Conservation (phyloP, 2,329 filamentous ascomycete genomes). For the Calonectria pseudoreteaudii region DNA sequence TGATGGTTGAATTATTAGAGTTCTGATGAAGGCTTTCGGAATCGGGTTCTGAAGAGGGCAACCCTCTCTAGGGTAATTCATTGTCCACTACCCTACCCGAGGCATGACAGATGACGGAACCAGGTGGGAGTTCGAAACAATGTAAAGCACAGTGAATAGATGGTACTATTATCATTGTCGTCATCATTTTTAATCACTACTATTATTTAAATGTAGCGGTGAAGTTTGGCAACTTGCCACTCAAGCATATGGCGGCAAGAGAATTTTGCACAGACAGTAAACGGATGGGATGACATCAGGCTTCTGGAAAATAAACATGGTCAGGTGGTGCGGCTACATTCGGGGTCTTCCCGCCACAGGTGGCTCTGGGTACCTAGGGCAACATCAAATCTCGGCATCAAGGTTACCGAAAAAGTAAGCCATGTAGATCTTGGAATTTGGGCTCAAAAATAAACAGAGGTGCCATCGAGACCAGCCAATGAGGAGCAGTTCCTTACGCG, state of each 20-base stretch:
- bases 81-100: neutral
- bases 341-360: too few relatives aligned
- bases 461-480: neutral
- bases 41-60: neutral
- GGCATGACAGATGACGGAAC: neutral
- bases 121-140: neutral
- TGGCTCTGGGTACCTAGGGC: neutral
- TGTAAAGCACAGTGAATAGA: neutral
- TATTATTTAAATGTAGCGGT: neutral
- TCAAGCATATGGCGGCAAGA: neutral
- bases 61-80: neutral
- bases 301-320: neutral
- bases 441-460: neutral
- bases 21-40: neutral
- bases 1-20: neutral
- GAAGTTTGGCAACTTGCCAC: neutral
- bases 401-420: neutral
- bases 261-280: neutral
- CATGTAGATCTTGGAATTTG: neutral
- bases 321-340: too few relatives aligned
- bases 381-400: neutral
- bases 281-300: too few relatives aligned
- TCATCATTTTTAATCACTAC: too few relatives aligned
- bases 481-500: neutral
- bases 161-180: neutral